Conservation (phyloP, 805 yeast species). For the Pichia manshurica region DNA sequence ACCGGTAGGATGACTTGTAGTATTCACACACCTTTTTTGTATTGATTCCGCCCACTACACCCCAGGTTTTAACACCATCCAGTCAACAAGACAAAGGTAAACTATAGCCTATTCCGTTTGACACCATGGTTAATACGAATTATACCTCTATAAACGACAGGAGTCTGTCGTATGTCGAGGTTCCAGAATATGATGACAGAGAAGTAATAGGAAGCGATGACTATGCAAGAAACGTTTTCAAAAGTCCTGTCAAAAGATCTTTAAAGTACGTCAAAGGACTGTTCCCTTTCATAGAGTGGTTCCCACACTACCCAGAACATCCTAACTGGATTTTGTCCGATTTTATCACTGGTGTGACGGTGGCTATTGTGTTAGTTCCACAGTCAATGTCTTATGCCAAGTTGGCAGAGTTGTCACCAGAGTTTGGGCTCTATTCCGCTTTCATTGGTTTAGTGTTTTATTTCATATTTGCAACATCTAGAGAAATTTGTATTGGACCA, state of each 20-base stretch:
- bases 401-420: slow-evolving; percentile 73
- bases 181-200: slow-evolving; percentile 21
- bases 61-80: neutral
- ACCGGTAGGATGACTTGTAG: too few relatives aligned
- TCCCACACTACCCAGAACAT: slow-evolving; percentile 68
- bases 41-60: too few relatives aligned
- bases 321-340: slow-evolving; percentile 70
- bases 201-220: slow-evolving; percentile 23
- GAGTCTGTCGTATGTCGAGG: too few relatives aligned
- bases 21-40: too few relatives aligned
- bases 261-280: slow-evolving; percentile 51
- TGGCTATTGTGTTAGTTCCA: slow-evolving; percentile 89
- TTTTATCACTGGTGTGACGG: slow-evolving; percentile 86
- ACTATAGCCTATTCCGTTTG: too few relatives aligned
- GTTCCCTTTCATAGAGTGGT: slow-evolving; percentile 82
- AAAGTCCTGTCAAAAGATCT: slow-evolving; percentile 37
- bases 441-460: slow-evolving; percentile 87
- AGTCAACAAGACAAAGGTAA: neutral
- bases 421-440: slow-evolving; percentile 86
- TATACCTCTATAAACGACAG: too few relatives aligned
- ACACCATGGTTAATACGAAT: neutral
- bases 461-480: slow-evolving; percentile 88
- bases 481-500: slow-evolving; percentile 94
- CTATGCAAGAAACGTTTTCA: slow-evolving; percentile 25
- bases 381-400: slow-evolving; percentile 95